Conservation (phyloP, 371 early-diverging fungal genomes). For the Mucor mucedo region DNA sequence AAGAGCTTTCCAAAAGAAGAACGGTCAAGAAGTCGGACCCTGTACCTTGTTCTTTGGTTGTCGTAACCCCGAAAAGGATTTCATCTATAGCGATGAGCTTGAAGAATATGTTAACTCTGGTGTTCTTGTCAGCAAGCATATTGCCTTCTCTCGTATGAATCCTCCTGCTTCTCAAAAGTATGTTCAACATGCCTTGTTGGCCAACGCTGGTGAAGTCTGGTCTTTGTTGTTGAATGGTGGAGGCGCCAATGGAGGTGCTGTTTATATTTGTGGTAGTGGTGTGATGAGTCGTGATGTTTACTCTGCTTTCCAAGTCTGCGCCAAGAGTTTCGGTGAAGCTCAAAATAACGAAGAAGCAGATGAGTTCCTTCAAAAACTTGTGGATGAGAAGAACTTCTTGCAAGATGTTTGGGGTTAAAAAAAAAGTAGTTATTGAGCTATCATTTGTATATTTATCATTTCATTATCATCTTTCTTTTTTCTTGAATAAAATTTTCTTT, state of each 20-base stretch:
- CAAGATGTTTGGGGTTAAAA: slow-evolving; percentile 61
- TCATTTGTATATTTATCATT: too few species aligned
- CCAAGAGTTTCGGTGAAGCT: slow-evolving; percentile 43
- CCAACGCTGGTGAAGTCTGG: slow-evolving; percentile 44
- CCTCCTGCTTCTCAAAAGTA: slow-evolving; percentile 40
- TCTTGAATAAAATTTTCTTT: too few species aligned
- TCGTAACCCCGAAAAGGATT: slow-evolving; percentile 73
- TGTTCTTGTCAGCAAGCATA: slow-evolving; percentile 57
- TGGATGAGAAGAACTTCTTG: slow-evolving; percentile 42
- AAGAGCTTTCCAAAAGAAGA: slow-evolving; percentile 34
- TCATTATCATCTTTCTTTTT: too few species aligned
- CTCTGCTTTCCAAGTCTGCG: slow-evolving; percentile 38
- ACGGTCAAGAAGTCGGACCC: slow-evolving; percentile 27
- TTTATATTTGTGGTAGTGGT: slow-evolving; percentile 54
- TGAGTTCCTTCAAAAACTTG: slow-evolving; percentile 23
- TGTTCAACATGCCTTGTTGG: slow-evolving; percentile 50
- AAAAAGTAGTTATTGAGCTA: background rate
- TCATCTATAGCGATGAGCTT: slow-evolving; percentile 73
- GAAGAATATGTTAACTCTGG: slow-evolving; percentile 53
- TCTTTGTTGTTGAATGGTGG: slow-evolving; percentile 27
- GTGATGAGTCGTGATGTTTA: slow-evolving; percentile 56
- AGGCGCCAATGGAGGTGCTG: slow-evolving; percentile 21
- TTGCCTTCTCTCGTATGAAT: slow-evolving; percentile 72
- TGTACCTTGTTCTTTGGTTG: slow-evolving; percentile 82
- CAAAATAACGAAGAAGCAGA: slow-evolving; percentile 40